Evolutionary conservation across 768 basidiomycete genomes (phyloP), one percentile per base, ranked within the genome.

Genomic region (Tylopilus felleus): DNA sequence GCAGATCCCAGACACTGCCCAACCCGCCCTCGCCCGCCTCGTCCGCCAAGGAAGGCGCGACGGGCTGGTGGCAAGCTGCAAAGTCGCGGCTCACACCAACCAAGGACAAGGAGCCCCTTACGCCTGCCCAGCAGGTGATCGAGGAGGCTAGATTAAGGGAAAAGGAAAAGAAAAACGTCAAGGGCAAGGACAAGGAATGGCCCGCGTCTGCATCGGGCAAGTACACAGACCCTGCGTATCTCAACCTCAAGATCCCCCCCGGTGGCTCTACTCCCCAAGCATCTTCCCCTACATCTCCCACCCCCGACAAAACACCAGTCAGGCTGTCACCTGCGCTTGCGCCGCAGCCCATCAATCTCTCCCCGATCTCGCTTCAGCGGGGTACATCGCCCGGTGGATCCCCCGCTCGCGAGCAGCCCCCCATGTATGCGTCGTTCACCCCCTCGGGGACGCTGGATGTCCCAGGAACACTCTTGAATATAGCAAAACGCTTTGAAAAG

Each of bases 81-180:
- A 92, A 88, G 76, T 81, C 81, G 59, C 83, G 74, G 60, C 77
- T 93, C 10, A 90, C 89, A 1, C 88, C 90, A 3, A 86, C 86
- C 13, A 93, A 91, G 61, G 84, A 84, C 12, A 80, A 80, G 62
- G 82, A 88, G 14, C 69, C 74, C 1, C 81, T 90, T n/a, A 93
- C 91, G 0, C 89, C 90, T 9, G 90, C 91, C 0, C 90, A 93
- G 62, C 89, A 90, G 60, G 77, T 93, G 50, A 84, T 92, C 45
- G 77, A 80, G 52, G 90, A 93, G 8, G 75, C 87, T 17, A 89
- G 91, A 64, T 74, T 86, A 51, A 85, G 82, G 63, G 82, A 83
- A 44, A 69, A 71, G 56, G 77, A 71, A 46, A 69, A 73, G 60
- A 76, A 70, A 55, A 65, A 61, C 17, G 29, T 60, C 1, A 77